These are phyloP conservation scores for Monilinia aucupariae DNA, from an alignment of 2,329 filamentous ascomycete species.

Conservation along the genomic window DNA sequence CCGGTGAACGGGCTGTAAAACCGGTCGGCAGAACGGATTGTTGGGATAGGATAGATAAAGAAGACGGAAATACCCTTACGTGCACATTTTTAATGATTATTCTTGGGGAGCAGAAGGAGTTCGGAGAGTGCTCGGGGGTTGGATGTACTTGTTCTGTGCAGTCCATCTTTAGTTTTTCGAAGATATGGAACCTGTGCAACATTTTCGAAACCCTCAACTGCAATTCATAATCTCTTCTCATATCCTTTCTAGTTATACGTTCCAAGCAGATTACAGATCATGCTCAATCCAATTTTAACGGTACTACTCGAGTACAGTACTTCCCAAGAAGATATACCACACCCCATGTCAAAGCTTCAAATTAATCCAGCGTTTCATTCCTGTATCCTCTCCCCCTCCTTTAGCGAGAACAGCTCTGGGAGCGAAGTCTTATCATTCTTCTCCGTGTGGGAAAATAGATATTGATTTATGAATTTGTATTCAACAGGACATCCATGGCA, in stretches of 20 bases:
- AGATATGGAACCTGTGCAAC: too few relatives aligned
- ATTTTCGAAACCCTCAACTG: background rate
- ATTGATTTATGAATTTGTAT: too few relatives aligned
- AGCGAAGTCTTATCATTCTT: too few relatives aligned
- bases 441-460: too few relatives aligned
- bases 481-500: too few relatives aligned
- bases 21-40: background rate
- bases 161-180: background rate
- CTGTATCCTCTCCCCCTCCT: background rate
- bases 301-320: background rate
- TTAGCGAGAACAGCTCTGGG: conserved; percentile 1
- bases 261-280: background rate
- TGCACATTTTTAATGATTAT: background rate
- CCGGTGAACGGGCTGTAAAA: background rate
- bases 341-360: background rate
- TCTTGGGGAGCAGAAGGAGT: background rate
- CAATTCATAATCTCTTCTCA: too few relatives aligned
- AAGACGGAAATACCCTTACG: background rate
- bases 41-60: background rate
- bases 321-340: background rate
- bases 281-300: background rate
- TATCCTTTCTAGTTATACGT: background rate
- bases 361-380: background rate
- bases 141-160: background rate
- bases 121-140: background rate